These are phyloP conservation scores for Triangularia verruculosa DNA, from an alignment of 2,329 filamentous ascomycete species.

Conservation along the genomic window DNA sequence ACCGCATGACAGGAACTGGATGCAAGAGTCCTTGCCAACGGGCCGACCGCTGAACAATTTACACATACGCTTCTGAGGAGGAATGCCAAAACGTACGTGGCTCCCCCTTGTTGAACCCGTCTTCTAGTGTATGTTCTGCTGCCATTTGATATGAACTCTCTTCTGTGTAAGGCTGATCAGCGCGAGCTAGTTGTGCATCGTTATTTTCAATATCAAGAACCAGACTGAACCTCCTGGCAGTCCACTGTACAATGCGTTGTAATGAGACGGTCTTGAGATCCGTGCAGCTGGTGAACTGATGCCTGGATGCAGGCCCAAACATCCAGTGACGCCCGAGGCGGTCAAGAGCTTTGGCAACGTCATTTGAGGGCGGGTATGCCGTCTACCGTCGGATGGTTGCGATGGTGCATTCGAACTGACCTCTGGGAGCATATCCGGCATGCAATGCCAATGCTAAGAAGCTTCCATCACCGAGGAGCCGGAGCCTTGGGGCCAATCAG, in stretches of 20 bases:
- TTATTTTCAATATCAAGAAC: background rate
- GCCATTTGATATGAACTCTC: background rate
- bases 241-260: background rate
- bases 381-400: conserved; percentile 3
- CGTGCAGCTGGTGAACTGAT: conserved; percentile 1
- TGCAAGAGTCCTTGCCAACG: background rate
- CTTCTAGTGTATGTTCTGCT: background rate
- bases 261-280: background rate
- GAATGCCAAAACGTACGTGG: background rate
- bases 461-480: conserved; percentile 3
- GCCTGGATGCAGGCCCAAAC: conserved; percentile 8
- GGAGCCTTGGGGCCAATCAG: conserved; percentile 2
- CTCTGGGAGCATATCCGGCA: background rate
- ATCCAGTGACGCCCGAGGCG: conserved; percentile 3
- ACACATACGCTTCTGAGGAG: background rate
- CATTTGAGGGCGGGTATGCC: conserved; percentile 5
- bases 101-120: background rate
- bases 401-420: background rate
- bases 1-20: background rate
- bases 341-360: conserved; percentile 8
- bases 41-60: background rate
- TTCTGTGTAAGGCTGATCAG: background rate
- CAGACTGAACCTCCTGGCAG: background rate
- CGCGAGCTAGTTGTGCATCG: background rate
- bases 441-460: background rate